Base-by-base conservation (phyloP, 768 basidiomycete species). In the Tephrocybe sp. region DNA sequence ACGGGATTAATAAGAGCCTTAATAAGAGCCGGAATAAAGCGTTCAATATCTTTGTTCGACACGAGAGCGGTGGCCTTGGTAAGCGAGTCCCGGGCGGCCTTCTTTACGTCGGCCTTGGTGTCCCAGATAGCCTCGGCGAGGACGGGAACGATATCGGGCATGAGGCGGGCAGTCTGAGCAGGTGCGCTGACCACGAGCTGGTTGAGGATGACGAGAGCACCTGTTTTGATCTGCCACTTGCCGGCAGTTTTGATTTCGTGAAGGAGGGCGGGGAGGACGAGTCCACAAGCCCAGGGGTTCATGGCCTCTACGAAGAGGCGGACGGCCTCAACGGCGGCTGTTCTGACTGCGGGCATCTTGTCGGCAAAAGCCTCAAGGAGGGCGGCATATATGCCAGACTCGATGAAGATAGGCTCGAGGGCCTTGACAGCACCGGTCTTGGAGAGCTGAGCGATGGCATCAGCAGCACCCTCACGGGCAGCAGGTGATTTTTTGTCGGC, bases 21-120 rank as follows among this genome's bases (percentile, higher is more conserved):
- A 72, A 98, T 95, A 64, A 99, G 85, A 69, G 95, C 95, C 61
- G 92, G 92, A 80, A 98, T 92, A 77, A 89, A 97, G 73, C 84
- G 85, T 83, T 91, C 88, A 51, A 92, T 94, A 75, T 96, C 95
- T 86, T 97, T 98, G 87, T 98, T 98, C 60, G 93, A 93, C 58
- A 97, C 83, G 58, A 98, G 77, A 63, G 92, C 92, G 62, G 90
- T 92, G 57, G 93, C 87, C 79, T 94, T 95, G 61, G 91, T 91
- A 64, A 98, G 85, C 55, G 94, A 87, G 68, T 90, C 87, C 66
- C 92, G 92, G 53, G 96, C 94, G 31, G 92, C 90, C 80, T 98
- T 97, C 87, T 98, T 98, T 70, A 98, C 96, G 57, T 97, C 93
- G 39, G 93, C 85, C 76, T 98, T 98, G 71, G 93, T 96, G 72